Conservation (phyloP, 768 basidiomycete species). For the Naganishia vaughanmartiniae region DNA sequence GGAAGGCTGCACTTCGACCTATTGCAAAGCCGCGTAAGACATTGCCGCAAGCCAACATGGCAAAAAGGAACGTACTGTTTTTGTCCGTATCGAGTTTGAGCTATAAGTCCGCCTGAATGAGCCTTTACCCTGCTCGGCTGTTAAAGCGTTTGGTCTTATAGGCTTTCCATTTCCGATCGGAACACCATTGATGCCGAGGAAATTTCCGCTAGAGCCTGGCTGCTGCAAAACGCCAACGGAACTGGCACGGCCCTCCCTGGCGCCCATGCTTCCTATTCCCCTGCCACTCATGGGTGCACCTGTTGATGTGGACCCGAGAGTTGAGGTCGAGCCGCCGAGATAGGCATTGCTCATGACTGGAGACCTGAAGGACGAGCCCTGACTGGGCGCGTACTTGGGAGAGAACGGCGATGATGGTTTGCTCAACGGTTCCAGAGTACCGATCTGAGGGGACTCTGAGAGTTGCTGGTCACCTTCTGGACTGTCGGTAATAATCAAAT, state of each 20-base stretch:
- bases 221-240: slow-evolving; percentile 12
- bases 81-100: slow-evolving; percentile 93
- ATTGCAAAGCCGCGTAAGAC: slow-evolving; percentile 15
- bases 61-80: slow-evolving; percentile 62
- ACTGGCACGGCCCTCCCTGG: slow-evolving; percentile 14
- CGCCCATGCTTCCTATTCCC: neutral
- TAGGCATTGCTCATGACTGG: slow-evolving; percentile 14
- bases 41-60: neutral
- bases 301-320: slow-evolving; percentile 16
- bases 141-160: slow-evolving; percentile 10
- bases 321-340: slow-evolving; percentile 10
- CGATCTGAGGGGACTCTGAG: neutral
- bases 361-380: neutral
- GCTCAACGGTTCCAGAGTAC: neutral
- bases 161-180: slow-evolving; percentile 17
- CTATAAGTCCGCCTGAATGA: slow-evolving; percentile 92
- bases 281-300: slow-evolving; percentile 4
- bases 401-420: slow-evolving; percentile 15
- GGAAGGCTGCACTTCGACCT: slow-evolving; percentile 91
- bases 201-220: slow-evolving; percentile 1
- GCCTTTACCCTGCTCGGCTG: slow-evolving; percentile 8
- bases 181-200: slow-evolving; percentile 16
- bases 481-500: neutral
- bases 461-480: neutral
- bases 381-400: neutral